A percentile compares a stretch with the other conserved stretches of the same genome.
Conservation (phyloP, 345 rosid genomes). For the Luvunga scandens region DNA sequence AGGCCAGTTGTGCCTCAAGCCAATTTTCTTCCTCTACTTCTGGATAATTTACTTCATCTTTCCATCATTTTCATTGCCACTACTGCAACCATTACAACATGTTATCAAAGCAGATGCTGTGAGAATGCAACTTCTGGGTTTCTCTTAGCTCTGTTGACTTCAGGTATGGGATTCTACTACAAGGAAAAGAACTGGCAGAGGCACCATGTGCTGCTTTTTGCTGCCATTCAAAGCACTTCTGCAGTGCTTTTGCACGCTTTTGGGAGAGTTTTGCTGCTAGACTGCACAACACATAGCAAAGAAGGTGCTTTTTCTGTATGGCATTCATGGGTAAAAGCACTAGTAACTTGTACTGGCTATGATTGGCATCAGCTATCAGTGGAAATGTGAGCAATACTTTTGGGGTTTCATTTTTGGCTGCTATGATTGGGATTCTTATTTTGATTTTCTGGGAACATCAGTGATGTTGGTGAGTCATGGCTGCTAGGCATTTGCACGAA, state of each 20-base stretch:
- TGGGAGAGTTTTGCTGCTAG: no score
- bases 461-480: slow-evolving; percentile 48
- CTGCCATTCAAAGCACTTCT: no score
- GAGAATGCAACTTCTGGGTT: slow-evolving; percentile 51
- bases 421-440: slow-evolving; percentile 28
- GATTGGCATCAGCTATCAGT: slow-evolving; percentile 42
- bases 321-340: slow-evolving; percentile 40
- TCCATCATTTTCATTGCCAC: slow-evolving; percentile 41
- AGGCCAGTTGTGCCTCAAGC: slow-evolving; percentile 47
- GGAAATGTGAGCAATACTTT: slow-evolving; percentile 36
- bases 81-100: slow-evolving; percentile 44
- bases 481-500: slow-evolving; percentile 36
- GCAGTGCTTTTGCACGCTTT: background rate
- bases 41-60: slow-evolving; percentile 52
- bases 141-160: slow-evolving; percentile 19
- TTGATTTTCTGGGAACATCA: slow-evolving; percentile 47
- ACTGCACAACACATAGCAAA: slow-evolving; percentile 15
- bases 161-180: no score
- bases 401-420: slow-evolving; percentile 36
- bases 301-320: slow-evolving; percentile 54
- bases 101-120: slow-evolving; percentile 31
- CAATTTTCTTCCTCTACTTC: slow-evolving; percentile 33
- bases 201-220: slow-evolving; percentile 3
- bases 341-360: slow-evolving; percentile 51
- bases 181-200: no score